Evolutionary conservation across 2,329 filamentous ascomycete species (phyloP).

Genomic region (Pseudogymnoascus sp.): DNA sequence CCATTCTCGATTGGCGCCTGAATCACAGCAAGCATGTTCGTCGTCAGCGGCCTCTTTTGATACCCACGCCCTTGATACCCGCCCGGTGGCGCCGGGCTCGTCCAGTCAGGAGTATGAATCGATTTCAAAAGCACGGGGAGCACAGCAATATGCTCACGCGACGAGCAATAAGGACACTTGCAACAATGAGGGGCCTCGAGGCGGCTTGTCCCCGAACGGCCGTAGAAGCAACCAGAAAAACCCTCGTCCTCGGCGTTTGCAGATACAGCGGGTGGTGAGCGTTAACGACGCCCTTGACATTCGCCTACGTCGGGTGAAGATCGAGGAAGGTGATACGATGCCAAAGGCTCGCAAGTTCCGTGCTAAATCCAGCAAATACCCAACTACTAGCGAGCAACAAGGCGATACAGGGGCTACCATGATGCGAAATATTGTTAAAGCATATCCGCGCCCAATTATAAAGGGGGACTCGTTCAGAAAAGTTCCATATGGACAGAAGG

Average conservation of each 20-base stretch:
- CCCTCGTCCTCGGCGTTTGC: background rate
- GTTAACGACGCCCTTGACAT: background rate
- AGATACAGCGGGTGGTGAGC: background rate
- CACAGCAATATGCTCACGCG: background rate
- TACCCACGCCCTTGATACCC: background rate
- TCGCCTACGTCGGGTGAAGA: background rate
- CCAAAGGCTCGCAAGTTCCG: background rate
- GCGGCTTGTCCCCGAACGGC: background rate
- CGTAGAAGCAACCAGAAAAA: background rate
- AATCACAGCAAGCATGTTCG: background rate
- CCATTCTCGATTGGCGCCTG: background rate
- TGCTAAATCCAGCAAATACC: background rate
- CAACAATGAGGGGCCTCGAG: background rate
- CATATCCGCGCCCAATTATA: background rate
- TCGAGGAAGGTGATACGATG: background rate
- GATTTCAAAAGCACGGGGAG: background rate
- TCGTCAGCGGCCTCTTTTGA: background rate
- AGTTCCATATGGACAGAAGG: conserved; percentile 1
- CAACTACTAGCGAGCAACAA: background rate
- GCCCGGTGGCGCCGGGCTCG: background rate
- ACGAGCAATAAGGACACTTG: background rate
- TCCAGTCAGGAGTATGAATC: background rate
- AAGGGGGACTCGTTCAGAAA: background rate
- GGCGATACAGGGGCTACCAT: background rate
- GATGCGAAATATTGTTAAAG: background rate